Evolutionary conservation across 2,329 filamentous ascomycete genomes (phyloP), one percentile per base, ranked within the genome.

Genomic region (Claviceps humidiphila): DNA sequence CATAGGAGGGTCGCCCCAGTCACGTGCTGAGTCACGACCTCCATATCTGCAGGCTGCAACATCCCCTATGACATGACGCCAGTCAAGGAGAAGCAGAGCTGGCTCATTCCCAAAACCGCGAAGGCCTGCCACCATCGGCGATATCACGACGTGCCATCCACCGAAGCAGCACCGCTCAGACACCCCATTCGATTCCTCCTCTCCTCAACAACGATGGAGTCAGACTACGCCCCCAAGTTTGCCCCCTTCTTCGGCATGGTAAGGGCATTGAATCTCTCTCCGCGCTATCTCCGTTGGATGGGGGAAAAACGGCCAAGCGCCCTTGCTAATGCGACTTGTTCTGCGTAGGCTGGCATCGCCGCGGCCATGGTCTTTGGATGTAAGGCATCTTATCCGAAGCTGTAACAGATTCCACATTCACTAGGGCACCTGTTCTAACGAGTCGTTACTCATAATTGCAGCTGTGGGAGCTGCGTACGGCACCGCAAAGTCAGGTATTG

Each of bases 231-330:
- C 54, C 87, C 87, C 61, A 87, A 86, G 71, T 91, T 90, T 67
- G 87, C 87, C 73, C 87, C 87, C 61, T 93, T 91, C 74, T 78
- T 91, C 67, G 87, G 87, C 74, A 89, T 91, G 85, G 86, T 89
- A 75, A 34, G 71, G 82, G 42, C 22, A 42, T 20, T 72, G 52
- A 44, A 17, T n/a, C 16, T 34, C 51, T 49, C 49, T 47, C 48
- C 50, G 47, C 52, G 44, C 9, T 14, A 14, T 5, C 13, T 24
- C 22, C 20, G 40, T 42, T 42, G n/a, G n/a, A 22, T 5, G 17
- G 4, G 13, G 20, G 9, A 43, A 43, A 44, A 24, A 24, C 30
- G 30, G 9, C 30, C 30, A 26, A 26, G 3, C 52, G 53, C 47
- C 20, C 48, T 51, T 51, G 45, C 52, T 54, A 51, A 54, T 41